Conservation (phyloP, 768 basidiomycete species). For the Termitomyces sp. region DNA sequence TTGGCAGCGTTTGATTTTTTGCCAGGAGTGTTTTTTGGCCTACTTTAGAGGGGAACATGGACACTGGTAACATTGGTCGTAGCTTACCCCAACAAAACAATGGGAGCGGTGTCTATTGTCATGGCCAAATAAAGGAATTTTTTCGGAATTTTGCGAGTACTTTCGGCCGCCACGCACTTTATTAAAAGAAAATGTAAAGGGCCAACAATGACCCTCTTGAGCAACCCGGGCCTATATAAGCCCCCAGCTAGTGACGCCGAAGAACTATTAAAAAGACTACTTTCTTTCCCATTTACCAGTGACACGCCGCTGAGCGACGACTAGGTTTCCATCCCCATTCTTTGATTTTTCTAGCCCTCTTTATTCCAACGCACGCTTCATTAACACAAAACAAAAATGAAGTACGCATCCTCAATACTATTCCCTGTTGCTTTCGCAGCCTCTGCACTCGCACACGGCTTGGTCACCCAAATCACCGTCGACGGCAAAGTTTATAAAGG, state of each 20-base stretch:
- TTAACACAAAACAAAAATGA: slow-evolving; percentile 10
- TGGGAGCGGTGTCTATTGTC: neutral
- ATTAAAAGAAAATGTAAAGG: neutral
- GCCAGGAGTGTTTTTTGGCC: neutral
- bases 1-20: too few relatives aligned
- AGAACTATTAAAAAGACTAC: neutral
- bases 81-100: neutral
- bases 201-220: neutral
- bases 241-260: neutral
- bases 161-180: too few relatives aligned
- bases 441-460: slow-evolving; percentile 41
- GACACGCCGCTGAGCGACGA: slow-evolving; percentile 1
- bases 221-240: neutral
- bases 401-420: slow-evolving; percentile 20
- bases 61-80: neutral
- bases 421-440: slow-evolving; percentile 28
- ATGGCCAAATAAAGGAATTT: neutral
- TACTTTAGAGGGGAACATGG: neutral
- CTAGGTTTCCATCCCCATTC: neutral
- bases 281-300: neutral
- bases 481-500: slow-evolving; percentile 34
- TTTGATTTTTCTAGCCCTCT: neutral
- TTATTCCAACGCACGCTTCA: neutral
- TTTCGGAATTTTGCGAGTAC: neutral
- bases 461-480: slow-evolving; percentile 32